Evolutionary conservation across 1,284 basidiomycete species (phyloP).

Genomic region (Tilletiaria anomala): DNA sequence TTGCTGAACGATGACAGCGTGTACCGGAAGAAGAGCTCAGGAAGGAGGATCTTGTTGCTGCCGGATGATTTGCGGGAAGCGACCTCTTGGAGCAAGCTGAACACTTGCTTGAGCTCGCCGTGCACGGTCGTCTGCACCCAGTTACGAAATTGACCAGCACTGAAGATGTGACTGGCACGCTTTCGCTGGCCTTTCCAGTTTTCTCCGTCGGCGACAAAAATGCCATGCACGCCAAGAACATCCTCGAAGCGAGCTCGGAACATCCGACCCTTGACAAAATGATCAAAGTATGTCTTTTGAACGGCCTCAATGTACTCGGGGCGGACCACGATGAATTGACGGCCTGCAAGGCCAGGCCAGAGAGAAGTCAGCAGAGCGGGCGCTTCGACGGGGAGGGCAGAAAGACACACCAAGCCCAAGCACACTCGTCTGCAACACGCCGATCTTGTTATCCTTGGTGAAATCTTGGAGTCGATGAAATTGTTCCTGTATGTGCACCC

Average conservation of each 20-base stretch:
- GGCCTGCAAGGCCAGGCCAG: background rate
- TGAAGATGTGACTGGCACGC: slow-evolving; percentile 24
- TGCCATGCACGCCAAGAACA: background rate
- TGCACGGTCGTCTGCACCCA: slow-evolving; percentile 23
- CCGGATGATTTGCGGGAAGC: slow-evolving; percentile 2
- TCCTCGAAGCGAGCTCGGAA: background rate
- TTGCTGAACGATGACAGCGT: slow-evolving; percentile 5
- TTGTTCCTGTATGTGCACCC: too few relatives aligned
- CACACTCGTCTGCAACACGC: too few relatives aligned
- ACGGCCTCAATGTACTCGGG: slow-evolving; percentile 6
- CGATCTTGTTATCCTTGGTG: too few relatives aligned
- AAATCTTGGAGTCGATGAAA: too few relatives aligned
- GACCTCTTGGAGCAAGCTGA: slow-evolving; percentile 11
- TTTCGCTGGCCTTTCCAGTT: slow-evolving; percentile 3
- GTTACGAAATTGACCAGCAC: slow-evolving; percentile 19
- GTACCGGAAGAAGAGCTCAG: slow-evolving; percentile 18
- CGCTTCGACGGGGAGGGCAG: too few relatives aligned
- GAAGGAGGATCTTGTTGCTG: slow-evolving; percentile 5
- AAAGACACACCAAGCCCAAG: too few relatives aligned
- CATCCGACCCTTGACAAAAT: slow-evolving; percentile 1
- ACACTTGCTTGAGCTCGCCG: slow-evolving; percentile 16
- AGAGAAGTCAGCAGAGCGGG: too few relatives aligned
- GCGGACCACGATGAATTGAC: background rate
- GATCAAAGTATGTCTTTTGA: slow-evolving; percentile 25
- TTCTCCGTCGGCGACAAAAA: background rate